Evolutionary conservation across 768 basidiomycete species (phyloP).

Genomic region (Lactarius evosmus): DNA sequence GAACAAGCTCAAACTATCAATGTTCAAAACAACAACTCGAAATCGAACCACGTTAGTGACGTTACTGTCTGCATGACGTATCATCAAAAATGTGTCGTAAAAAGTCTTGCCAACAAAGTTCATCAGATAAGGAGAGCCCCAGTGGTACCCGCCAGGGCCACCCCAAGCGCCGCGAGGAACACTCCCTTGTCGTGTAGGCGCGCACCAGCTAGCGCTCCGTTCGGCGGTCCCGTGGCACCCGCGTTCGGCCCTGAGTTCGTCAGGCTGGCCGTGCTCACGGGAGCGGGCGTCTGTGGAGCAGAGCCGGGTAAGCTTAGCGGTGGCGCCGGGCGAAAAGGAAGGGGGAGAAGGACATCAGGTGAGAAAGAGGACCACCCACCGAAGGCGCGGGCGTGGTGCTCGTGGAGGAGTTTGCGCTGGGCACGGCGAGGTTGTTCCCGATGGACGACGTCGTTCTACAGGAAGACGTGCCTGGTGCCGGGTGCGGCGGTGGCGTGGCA

Average conservation of each 20-base stretch:
- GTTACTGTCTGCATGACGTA: not conserved
- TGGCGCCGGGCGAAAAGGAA: not conserved
- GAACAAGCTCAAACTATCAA: not conserved
- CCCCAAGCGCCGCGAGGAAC: not conserved
- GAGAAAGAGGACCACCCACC: not conserved
- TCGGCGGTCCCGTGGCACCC: not conserved
- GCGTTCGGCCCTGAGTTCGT: not conserved
- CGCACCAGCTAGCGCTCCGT: not conserved
- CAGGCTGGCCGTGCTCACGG: not conserved
- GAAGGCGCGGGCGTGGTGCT: not conserved
- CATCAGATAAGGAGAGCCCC: not conserved
- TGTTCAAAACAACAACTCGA: not conserved
- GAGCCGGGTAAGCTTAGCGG: not conserved
- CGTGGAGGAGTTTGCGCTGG: not conserved
- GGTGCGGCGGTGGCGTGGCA: conserved; percentile 52
- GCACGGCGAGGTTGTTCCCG: conserved; percentile 39
- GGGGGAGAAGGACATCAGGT: no score
- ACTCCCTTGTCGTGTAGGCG: not conserved
- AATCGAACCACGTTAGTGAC: not conserved
- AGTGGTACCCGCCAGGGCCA: not conserved
- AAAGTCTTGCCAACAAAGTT: not conserved
- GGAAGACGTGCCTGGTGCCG: conserved; percentile 53
- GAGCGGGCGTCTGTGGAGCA: not conserved
- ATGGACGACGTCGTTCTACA: conserved; percentile 56
- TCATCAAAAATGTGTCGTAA: not conserved